Evolutionary conservation across 352 stramenopile species (phyloP).

Genomic region (Pythium aquatile): DNA sequence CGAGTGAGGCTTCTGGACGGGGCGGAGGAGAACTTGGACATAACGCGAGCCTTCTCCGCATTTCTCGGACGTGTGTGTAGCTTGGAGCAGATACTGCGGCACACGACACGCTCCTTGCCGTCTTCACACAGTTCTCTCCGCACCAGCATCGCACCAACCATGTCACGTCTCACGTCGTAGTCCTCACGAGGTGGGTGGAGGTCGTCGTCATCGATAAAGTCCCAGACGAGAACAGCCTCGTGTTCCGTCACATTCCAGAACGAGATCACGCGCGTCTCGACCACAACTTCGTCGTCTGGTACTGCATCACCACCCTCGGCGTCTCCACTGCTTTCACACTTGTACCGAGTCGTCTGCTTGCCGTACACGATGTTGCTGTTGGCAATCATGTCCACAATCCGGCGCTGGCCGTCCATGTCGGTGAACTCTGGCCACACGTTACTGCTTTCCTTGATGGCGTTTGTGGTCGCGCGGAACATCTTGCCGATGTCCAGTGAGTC

Average conservation of each 20-base stretch:
- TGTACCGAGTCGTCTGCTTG: conserved; percentile 35
- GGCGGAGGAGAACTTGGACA: conserved; percentile 21
- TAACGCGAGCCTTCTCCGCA: neutral
- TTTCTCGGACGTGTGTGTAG: conserved; percentile 17
- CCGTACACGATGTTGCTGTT: conserved; percentile 47
- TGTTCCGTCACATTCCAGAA: conserved; percentile 32
- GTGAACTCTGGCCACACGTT: conserved; percentile 48
- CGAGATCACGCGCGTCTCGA: conserved; percentile 32
- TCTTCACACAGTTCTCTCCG: conserved; percentile 29
- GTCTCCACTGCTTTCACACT: conserved; percentile 16
- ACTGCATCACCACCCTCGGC: neutral
- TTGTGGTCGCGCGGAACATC: conserved; percentile 43
- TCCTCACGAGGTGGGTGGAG: conserved; percentile 27
- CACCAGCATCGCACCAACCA: conserved; percentile 23
- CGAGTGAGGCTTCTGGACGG: conserved; percentile 16
- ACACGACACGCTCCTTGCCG: conserved; percentile 41
- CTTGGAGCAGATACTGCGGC: conserved; percentile 60
- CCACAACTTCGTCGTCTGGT: conserved; percentile 26
- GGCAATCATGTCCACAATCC: conserved; percentile 36
- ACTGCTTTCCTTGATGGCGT: conserved; percentile 39
- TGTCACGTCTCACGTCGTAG: conserved; percentile 29
- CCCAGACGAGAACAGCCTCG: conserved; percentile 35
- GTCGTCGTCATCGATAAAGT: conserved; percentile 39
- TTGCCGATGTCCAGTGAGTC: conserved; percentile 42
- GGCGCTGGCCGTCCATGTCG: conserved; percentile 25